Evolutionary conservation across 371 early-diverging fungal genomes (phyloP).

Genomic region (Mortierella sp.): DNA sequence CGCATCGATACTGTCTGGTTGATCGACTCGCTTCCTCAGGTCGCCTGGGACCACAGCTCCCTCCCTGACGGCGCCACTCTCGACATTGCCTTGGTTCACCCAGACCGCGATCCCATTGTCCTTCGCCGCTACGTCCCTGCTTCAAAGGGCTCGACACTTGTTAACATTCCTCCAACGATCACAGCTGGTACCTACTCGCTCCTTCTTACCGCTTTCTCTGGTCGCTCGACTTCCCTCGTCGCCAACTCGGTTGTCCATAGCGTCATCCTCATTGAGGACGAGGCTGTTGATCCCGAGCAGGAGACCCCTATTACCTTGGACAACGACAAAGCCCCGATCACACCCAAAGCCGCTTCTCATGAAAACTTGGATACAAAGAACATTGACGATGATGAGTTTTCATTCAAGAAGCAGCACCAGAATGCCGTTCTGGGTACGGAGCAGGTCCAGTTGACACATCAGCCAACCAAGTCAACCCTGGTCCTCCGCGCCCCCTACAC

Average conservation of each 20-base stretch:
- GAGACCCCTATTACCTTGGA: constrained; percentile 1
- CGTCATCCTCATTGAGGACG: constrained; percentile 31
- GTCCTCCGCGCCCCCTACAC: constrained; percentile 51
- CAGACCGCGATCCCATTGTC: constrained; percentile 38
- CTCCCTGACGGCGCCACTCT: constrained; percentile 41
- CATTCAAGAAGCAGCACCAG: constrained; percentile 21
- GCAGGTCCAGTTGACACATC: constrained; percentile 33
- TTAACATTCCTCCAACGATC: constrained; percentile 35
- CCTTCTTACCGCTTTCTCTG: constrained; percentile 44
- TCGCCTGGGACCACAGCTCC: constrained; percentile 27
- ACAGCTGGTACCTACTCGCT: constrained; percentile 40
- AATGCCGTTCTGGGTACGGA: constrained; percentile 29
- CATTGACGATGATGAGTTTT: constrained; percentile 11
- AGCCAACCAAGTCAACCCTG: constrained; percentile 30
- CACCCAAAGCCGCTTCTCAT: not conserved
- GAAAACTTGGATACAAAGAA: too few relatives aligned
- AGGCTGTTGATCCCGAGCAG: constrained; percentile 26
- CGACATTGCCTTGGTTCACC: constrained; percentile 44
- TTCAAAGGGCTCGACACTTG: constrained; percentile 24
- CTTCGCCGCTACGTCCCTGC: constrained; percentile 51
- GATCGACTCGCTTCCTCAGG: constrained; percentile 33
- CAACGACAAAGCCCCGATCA: not conserved
- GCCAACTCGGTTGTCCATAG: constrained; percentile 44
- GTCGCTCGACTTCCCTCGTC: constrained; percentile 40
- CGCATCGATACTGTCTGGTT: constrained; percentile 34